Evolutionary conservation across 441 rosid species (phyloP).

Genomic region (Adansonia rubrostipa): DNA sequence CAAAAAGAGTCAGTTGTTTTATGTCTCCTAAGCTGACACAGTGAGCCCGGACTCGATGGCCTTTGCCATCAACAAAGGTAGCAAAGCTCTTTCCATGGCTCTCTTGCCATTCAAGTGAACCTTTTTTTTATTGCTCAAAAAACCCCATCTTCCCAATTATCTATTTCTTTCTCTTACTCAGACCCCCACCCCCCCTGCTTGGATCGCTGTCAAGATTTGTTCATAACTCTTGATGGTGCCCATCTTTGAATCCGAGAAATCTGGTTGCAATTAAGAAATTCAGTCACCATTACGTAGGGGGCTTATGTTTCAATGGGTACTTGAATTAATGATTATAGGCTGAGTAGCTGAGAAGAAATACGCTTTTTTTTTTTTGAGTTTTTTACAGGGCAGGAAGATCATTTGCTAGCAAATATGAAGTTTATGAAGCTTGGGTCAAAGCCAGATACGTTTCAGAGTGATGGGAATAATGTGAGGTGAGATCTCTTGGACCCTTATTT

Average conservation of each 20-base stretch:
- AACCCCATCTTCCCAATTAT: conserved; percentile 39
- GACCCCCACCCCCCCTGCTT: conserved; percentile 43
- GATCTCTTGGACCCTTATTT: neutral
- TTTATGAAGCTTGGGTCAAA: neutral
- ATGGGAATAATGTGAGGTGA: neutral
- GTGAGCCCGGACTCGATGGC: conserved; percentile 67
- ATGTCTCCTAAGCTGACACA: conserved; percentile 72
- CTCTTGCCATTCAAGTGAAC: conserved; percentile 62
- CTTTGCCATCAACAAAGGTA: conserved; percentile 70
- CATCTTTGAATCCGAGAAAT: conserved; percentile 46
- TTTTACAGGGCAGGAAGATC: conserved; percentile 16
- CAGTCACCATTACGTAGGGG: conserved; percentile 56
- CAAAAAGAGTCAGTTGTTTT: conserved; percentile 48
- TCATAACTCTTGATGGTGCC: conserved; percentile 40
- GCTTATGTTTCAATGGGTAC: too few species aligned
- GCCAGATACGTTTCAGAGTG: neutral
- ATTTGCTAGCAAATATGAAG: conserved; percentile 26
- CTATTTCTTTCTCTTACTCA: conserved; percentile 44
- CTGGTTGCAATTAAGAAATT: conserved; percentile 43
- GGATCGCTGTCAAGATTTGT: conserved; percentile 69
- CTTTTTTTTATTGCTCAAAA: conserved; percentile 44
- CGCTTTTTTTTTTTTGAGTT: conserved; percentile 27
- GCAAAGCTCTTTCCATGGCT: conserved; percentile 53
- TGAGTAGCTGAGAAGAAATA: conserved; percentile 26
- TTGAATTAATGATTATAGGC: conserved; percentile 5